Percentiles rank a stretch among this genome's conserved stretches.
phyloP scores from a whole-genome alignment of 192 early-diverging fungal genomes.

The Coemansia guatemalensis region DNA sequence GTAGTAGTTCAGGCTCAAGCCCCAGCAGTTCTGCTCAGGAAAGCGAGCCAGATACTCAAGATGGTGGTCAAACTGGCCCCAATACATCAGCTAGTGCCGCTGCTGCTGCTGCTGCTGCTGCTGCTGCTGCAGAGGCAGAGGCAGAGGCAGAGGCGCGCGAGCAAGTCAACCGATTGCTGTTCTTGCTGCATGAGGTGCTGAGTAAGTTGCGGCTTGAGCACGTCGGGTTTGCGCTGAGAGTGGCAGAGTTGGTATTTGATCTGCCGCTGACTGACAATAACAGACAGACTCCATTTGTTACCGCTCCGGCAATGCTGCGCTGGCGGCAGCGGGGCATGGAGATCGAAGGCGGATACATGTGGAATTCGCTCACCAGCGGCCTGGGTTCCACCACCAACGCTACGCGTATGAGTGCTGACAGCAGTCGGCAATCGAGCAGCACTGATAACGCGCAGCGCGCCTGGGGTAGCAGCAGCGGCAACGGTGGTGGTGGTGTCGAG shows the following conservation, averaged over 20 bases:
- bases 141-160: slow-evolving; percentile 13
- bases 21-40: background rate
- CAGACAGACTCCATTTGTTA: slow-evolving; percentile 15
- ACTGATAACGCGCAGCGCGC: slow-evolving; percentile 2
- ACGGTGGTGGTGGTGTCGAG: background rate
- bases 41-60: background rate
- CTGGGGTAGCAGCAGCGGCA: slow-evolving; percentile 17
- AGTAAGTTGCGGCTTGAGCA: slow-evolving; percentile 50
- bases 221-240: slow-evolving; percentile 30
- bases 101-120: no score
- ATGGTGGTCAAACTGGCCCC: background rate
- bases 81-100: background rate
- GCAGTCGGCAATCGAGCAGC: background rate
- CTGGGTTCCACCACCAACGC: slow-evolving; percentile 18
- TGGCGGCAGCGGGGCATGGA: slow-evolving; percentile 46
- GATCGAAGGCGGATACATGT: slow-evolving; percentile 41
- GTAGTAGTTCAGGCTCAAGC: background rate
- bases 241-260: slow-evolving; percentile 46
- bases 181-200: slow-evolving; percentile 44
- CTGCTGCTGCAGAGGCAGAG: no score
- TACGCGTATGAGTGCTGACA: slow-evolving; percentile 5
- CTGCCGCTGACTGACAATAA: slow-evolving; percentile 34
- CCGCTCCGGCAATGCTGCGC: slow-evolving; percentile 40
- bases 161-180: slow-evolving; percentile 33
- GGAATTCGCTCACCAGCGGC: slow-evolving; percentile 41